Base-by-base conservation (phyloP, 2,329 filamentous ascomycete genomes). In the Aspergillus neotritici region DNA sequence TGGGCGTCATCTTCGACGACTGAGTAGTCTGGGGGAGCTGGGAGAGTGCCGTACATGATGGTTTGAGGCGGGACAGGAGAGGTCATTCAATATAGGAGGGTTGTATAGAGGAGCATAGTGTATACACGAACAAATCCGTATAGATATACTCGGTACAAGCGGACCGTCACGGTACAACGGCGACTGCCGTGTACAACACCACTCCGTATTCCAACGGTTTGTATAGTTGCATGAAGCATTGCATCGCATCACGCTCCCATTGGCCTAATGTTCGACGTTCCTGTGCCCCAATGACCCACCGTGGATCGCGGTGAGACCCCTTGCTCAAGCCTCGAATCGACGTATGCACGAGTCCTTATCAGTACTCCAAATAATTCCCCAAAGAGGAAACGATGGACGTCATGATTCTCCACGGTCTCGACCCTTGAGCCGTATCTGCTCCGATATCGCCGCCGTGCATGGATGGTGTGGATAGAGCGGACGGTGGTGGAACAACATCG, bases 31-130 rank as follows among this genome's bases (percentile, higher is more conserved):
- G 33, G 32, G 28, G 31, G 29, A 34, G 31, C 31, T 14, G 39
- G 30, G 28, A 34, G 34, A 21, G 36, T n/a, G 15, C 43, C 31
- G 32, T 45, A 41, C 49, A 54, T 54, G 9, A 14, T 44, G 44
- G 9, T 10, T 12, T 10, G 13, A 16, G 12, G 17, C 31, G 25
- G 30, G 11, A 13, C 31, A 13, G 5, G 28, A 9, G 33, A 36
- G 35, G n/a, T n/a, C n/a, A n/a, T n/a, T n/a, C n/a, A n/a, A n/a
- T n/a, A n/a, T n/a, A n/a, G n/a, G n/a, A n/a, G n/a, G n/a, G n/a
- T n/a, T n/a, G n/a, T n/a, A n/a, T n/a, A n/a, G n/a, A n/a, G 21
- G 3, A 25, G 21, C 21, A 5, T 8, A 8, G 21, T 25, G 9
- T 9, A 25, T 9, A 31, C 31, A n/a, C n/a, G n/a, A n/a, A n/a